These are phyloP conservation scores for Sherardia arvensis DNA, from an alignment of 257 asterid genomes.

Conservation along the genomic window DNA sequence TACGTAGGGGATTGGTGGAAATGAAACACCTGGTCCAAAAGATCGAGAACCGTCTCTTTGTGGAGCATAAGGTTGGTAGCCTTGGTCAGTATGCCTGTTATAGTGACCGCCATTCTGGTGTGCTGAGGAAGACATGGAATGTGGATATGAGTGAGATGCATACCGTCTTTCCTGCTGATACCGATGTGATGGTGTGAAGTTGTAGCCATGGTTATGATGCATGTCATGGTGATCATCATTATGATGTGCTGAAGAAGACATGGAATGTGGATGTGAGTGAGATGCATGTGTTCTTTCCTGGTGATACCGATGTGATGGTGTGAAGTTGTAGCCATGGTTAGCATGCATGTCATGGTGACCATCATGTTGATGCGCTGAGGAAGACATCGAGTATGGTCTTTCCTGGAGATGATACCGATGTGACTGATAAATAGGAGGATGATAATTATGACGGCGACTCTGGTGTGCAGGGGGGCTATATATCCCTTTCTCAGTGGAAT, in stretches of 20 bases:
- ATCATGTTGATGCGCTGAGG: conserved; percentile 1
- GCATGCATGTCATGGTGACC: not conserved
- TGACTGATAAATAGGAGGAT: conserved; percentile 14
- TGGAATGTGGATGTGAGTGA: not conserved
- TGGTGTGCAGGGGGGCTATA: conserved; percentile 17
- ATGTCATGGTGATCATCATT: not conserved
- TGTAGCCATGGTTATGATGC: not conserved
- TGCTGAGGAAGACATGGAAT: conserved; percentile 2
- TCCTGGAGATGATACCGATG: conserved; percentile 14
- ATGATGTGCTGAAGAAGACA: conserved; percentile 1
- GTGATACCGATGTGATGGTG: conserved; percentile 13
- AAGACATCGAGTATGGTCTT: not conserved
- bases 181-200: conserved; percentile 9
- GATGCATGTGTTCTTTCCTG: conserved; percentile 3
- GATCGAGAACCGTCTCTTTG: not conserved
- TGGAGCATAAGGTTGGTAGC: not conserved
- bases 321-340: not conserved
- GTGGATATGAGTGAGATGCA: not conserved
- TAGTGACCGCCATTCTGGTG: not conserved
- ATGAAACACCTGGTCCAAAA: not conserved
- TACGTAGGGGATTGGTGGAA: not conserved
- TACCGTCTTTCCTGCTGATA: conserved; percentile 7
- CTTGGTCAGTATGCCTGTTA: not conserved
- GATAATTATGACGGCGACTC: conserved; percentile 16
- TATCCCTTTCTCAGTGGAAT: conserved; percentile 14